Base-by-base conservation (phyloP, 1,284 basidiomycete genomes). In the Cutaneotrichosporon arboriforme region DNA sequence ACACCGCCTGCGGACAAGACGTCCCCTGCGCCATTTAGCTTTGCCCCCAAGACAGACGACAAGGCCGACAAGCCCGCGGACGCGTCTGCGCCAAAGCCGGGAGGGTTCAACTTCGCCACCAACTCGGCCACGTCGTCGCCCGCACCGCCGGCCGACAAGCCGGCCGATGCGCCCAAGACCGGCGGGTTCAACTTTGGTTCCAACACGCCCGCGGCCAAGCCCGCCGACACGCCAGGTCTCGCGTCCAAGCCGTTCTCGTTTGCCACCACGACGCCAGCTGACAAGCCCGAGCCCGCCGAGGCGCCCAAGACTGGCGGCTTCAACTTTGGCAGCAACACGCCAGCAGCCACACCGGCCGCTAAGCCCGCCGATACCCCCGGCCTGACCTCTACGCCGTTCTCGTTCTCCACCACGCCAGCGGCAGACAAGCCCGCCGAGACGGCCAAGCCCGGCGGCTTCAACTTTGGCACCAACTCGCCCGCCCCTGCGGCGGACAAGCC, bases 91-190 rank as follows among this genome's bases (percentile, higher is more conserved):
- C 26, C 26, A 38, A 52, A 61, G 34, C 35, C 66, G 15, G 35
- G n/a, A n/a, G n/a, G 60, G 3, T 67, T 66, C 55, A 54, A 45
- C n/a, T 65, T 62, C 43, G 61, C 59, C 44, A 22, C 49, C 7
- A n/a, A 56, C 26, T 31, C 26, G 3, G 44, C 57, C 14, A 20
- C 60, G 4, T 8, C 54, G 2, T 31, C 26, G 3, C 41, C 57
- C 14, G 20, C 60, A 3, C 8, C 54, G 2, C 13, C 45, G 9
- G 17, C 48, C 2, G 34, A 18, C 21, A 42, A 41, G 39, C 31
- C 55, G 3, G 51, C 58, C 13, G 51, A 51, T 37, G 54, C 51
- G 54, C 18, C 52, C 51, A 57, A 51, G 51, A 8, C 44, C n/a
- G 33, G 26, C 26, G 26, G 53, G 2, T 62, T 62, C 52, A 46